A percentile compares a stretch with the other conserved stretches of the same genome.
Evolutionary conservation across 2,329 filamentous ascomycete species (phyloP).

Genomic region (Pestalotiopsis sp.): DNA sequence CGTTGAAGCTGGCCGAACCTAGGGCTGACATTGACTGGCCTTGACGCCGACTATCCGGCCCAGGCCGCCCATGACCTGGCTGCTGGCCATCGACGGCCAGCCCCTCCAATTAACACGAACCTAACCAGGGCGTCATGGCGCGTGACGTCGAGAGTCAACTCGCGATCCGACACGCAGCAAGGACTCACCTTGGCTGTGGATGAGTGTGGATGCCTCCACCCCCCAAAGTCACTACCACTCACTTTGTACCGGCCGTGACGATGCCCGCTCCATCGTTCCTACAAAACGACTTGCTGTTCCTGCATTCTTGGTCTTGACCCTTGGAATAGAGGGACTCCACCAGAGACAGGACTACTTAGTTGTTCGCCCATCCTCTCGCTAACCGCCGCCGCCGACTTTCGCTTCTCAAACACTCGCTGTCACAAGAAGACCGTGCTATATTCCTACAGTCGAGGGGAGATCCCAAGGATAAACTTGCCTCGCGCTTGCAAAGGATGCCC

Average conservation of each 20-base stretch:
- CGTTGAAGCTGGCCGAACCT: neutral
- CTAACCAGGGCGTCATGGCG: neutral
- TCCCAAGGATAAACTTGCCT: neutral
- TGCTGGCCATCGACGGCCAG: neutral
- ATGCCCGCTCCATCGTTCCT: neutral
- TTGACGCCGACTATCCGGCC: neutral
- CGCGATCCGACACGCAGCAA: neutral
- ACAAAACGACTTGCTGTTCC: slow-evolving; percentile 1
- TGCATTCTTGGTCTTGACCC: neutral
- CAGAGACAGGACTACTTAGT: neutral
- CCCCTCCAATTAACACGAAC: neutral
- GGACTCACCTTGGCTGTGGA: slow-evolving; percentile 8
- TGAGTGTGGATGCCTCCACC: slow-evolving; percentile 3
- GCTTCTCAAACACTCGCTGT: neutral
- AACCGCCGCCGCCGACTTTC: neutral
- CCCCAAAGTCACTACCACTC: neutral
- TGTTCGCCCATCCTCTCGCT: neutral
- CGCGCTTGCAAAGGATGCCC: slow-evolving; percentile 50
- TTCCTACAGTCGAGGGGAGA: neutral
- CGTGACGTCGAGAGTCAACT: neutral
- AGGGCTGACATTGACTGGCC: neutral
- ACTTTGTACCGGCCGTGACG: neutral
- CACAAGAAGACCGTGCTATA: neutral
- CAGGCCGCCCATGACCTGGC: slow-evolving; percentile 32
- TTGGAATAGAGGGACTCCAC: neutral